Evolutionary conservation across 2,329 filamentous ascomycete genomes (phyloP).

Genomic region (Coleophoma crateriformis): DNA sequence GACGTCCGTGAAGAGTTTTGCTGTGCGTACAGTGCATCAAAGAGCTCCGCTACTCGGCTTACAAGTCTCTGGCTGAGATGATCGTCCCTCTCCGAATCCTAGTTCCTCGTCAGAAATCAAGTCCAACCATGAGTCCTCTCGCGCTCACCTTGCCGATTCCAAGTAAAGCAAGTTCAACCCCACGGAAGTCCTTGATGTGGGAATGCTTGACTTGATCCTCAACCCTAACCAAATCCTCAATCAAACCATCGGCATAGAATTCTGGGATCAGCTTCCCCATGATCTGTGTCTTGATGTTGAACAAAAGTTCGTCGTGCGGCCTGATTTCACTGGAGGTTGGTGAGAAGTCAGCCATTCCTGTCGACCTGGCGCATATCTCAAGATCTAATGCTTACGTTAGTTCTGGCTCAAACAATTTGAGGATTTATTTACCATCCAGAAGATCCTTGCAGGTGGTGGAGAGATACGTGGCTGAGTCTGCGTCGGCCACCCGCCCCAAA

Average conservation of each 20-base stretch:
- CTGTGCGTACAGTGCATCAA: not conserved
- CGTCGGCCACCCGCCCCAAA: not conserved
- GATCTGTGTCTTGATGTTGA: slow-evolving; percentile 10
- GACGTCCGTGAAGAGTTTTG: not conserved
- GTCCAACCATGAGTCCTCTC: too few relatives aligned
- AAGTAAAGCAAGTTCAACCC: not conserved
- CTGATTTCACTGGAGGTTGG: slow-evolving; percentile 1
- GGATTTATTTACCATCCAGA: slow-evolving; percentile 13
- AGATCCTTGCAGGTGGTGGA: slow-evolving; percentile 13
- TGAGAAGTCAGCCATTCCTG: not conserved
- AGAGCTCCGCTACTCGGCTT: not conserved
- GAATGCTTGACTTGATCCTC: slow-evolving; percentile 10
- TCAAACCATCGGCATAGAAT: slow-evolving; percentile 12
- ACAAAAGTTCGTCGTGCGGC: slow-evolving; percentile 9
- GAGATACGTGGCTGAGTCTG: slow-evolving; percentile 4
- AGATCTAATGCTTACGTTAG: not conserved
- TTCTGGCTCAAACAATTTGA: not conserved
- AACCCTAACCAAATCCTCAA: slow-evolving; percentile 14
- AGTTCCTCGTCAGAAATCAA: too few relatives aligned
- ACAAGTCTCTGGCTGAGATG: not conserved
- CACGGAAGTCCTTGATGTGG: slow-evolving; percentile 11
- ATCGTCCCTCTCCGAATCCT: not conserved
- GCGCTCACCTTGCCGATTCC: not conserved
- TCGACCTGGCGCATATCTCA: not conserved
- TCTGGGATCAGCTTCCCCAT: slow-evolving; percentile 17